Evolutionary conservation across 108 stramenopile species (phyloP).

Genomic region (Fistulifera pelliculosa): DNA sequence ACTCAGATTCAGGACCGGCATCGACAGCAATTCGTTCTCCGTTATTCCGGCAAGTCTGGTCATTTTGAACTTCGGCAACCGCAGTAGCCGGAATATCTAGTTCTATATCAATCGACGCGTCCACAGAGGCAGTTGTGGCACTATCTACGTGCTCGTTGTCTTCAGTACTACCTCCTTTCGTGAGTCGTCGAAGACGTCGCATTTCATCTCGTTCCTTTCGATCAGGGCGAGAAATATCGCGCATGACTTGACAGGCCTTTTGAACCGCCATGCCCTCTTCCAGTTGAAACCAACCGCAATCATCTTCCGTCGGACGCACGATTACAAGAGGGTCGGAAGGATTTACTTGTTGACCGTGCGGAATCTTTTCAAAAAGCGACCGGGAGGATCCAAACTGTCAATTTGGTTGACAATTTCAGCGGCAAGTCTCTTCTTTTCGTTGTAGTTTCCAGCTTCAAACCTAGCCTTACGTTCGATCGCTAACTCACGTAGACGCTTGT

Average conservation of each 20-base stretch:
- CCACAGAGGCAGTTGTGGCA: too few species aligned
- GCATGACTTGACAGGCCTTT: conserved; percentile 71
- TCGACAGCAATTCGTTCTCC: too few species aligned
- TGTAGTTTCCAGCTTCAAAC: conserved; percentile 51
- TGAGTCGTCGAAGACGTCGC: neutral
- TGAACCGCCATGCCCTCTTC: conserved; percentile 47
- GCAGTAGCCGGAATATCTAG: too few species aligned
- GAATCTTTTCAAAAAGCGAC: conserved; percentile 63
- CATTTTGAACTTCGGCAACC: too few species aligned
- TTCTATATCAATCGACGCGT: too few species aligned
- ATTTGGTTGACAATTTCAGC: conserved; percentile 57
- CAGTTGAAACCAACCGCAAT: conserved; percentile 60
- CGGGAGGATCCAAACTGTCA: conserved; percentile 63
- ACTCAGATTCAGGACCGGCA: too few species aligned
- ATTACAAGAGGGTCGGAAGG: too few species aligned
- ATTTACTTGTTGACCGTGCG: conserved; percentile 5
- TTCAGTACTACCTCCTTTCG: too few species aligned
- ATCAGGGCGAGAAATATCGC: conserved; percentile 55
- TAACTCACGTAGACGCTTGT: conserved; percentile 30
- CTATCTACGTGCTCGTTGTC: too few species aligned
- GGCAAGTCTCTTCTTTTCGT: conserved; percentile 63
- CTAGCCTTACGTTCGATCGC: conserved; percentile 40
- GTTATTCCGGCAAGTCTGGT: too few species aligned
- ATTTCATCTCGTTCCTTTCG: conserved; percentile 33
- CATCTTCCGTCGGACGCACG: conserved; percentile 11